Evolutionary conservation across 805 yeast genomes (phyloP).

Genomic region (Blastobotrys terrestris): DNA sequence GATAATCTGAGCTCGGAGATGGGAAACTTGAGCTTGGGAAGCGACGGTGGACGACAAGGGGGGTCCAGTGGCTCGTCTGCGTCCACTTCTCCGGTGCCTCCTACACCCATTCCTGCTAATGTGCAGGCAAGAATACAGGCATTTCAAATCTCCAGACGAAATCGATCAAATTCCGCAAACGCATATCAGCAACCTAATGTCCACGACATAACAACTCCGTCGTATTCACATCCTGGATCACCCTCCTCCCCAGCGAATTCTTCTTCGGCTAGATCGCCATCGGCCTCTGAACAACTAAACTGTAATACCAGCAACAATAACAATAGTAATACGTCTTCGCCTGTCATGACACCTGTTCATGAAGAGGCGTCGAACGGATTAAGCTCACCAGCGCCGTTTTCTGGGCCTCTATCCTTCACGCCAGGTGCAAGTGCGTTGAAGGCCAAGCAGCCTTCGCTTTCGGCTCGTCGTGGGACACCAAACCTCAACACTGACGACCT

Average conservation of each 20-base stretch:
- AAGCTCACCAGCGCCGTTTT: conserved; percentile 15
- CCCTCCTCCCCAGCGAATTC: conserved; percentile 15
- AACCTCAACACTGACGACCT: conserved; percentile 14
- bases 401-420: conserved; percentile 26
- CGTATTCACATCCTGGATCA: conserved; percentile 14
- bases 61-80: not conserved
- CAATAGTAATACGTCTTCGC: conserved; percentile 15
- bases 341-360: conserved; percentile 16
- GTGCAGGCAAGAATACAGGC: conserved; percentile 84
- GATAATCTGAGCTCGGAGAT: not conserved
- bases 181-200: not conserved
- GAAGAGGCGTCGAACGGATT: conserved; percentile 7
- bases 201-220: conserved; percentile 1
- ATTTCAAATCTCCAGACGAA: conserved; percentile 74
- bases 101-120: conserved; percentile 42
- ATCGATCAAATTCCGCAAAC: conserved; percentile 30
- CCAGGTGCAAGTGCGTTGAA: conserved; percentile 17
- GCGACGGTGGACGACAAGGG: not conserved
- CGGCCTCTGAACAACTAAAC: conserved; percentile 2
- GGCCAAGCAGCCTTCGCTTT: conserved; percentile 27
- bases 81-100: not conserved
- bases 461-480: conserved; percentile 32
- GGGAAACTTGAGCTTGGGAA: not conserved
- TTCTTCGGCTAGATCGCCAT: conserved; percentile 4
- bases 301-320: conserved; percentile 6